Percentiles rank a stretch among this genome's conserved stretches.
Conservation (phyloP, 495 filamentous ascomycete genomes). For the Xylaria longipes region DNA sequence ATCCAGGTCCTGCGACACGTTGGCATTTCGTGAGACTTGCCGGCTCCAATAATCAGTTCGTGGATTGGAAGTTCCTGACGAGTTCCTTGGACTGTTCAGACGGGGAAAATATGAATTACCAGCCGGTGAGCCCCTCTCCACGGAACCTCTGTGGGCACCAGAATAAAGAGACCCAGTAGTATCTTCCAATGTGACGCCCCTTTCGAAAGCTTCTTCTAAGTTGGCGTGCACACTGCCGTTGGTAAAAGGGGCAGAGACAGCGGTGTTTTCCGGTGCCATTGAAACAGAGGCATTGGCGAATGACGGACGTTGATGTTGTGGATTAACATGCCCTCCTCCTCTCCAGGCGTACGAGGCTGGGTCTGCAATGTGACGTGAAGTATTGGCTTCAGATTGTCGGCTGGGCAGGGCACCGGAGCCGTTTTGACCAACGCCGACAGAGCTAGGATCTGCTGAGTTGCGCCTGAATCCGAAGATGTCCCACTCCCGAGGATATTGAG, state of each 20-base stretch:
- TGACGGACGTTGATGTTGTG: slow-evolving; percentile 33
- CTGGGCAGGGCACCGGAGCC: slow-evolving; percentile 27
- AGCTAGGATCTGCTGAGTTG: slow-evolving; percentile 36
- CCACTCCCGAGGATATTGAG: not conserved
- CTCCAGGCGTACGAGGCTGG: not conserved
- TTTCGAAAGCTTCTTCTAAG: slow-evolving; percentile 29
- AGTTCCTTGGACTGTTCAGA: slow-evolving; percentile 65
- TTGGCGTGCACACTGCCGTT: slow-evolving; percentile 20
- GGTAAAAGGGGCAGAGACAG: slow-evolving; percentile 15
- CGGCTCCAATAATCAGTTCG: slow-evolving; percentile 46
- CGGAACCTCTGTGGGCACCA: slow-evolving; percentile 24
- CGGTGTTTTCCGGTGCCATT: slow-evolving; percentile 26
- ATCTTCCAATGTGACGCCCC: slow-evolving; percentile 29
- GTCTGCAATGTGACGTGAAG: not conserved
- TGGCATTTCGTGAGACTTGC: slow-evolving; percentile 45
- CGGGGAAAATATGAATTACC: slow-evolving; percentile 60
- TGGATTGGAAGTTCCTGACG: slow-evolving; percentile 56
- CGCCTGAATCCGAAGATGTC: slow-evolving; percentile 27
- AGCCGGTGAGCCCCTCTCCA: slow-evolving; percentile 55
- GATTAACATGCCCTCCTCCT: slow-evolving; percentile 6
- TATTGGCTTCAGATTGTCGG: slow-evolving; percentile 30
- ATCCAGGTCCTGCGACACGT: slow-evolving; percentile 40
- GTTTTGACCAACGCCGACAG: slow-evolving; percentile 25
- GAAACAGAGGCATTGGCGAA: slow-evolving; percentile 28
- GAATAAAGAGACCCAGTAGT: slow-evolving; percentile 22